Base-by-base conservation (phyloP, 805 yeast genomes). In the Wickerhamiella siamensis region DNA sequence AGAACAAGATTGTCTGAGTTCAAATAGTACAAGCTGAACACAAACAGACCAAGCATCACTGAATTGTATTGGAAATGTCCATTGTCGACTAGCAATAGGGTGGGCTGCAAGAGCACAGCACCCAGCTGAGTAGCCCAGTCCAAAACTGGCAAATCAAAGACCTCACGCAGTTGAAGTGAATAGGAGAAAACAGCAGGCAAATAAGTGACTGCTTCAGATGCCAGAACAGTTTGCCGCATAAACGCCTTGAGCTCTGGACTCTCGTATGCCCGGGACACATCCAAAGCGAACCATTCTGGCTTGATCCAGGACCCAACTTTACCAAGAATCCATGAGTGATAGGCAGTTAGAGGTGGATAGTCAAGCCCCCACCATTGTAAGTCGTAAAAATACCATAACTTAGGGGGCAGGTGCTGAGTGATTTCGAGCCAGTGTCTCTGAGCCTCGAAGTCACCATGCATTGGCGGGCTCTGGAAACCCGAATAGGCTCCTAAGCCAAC, bases 351-450 rank as follows among this genome's bases (percentile, higher is more conserved):
- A 5, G 97, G 97, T 1, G 99, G 99, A 59, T 91, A 91, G 60
- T 91, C 98, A 29, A 91, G 67, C 1, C 97, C 95, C 97, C 98
- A 91, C 63, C 88, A 86, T 50, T 77, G 75, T 36, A 86, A 66
- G 56, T 91, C 95, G 59, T 76, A 84, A 63, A 71, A 82, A 56
- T 91, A 91, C 98, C 98, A 91, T 47, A 79, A 51, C 0, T 64
- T 59, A 1, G 83, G 60, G 0, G 95, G 91, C 38, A 87, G 58
- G 51, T 77, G 75, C 32, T 69, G 75, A 0, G 97, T 88, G 41
- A 88, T 66, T 58, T 91, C 98, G 73, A 91, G 70, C 98, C 98
- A 91, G 59, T 88, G 98, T 50, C 98, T 72, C 59, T 91, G 98
- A 0, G 97, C 97, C 59, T 91, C 98, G 55, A 91, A 88, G 57